Base-by-base conservation (phyloP, 441 rosid species). In the Breynia disticha region DNA sequence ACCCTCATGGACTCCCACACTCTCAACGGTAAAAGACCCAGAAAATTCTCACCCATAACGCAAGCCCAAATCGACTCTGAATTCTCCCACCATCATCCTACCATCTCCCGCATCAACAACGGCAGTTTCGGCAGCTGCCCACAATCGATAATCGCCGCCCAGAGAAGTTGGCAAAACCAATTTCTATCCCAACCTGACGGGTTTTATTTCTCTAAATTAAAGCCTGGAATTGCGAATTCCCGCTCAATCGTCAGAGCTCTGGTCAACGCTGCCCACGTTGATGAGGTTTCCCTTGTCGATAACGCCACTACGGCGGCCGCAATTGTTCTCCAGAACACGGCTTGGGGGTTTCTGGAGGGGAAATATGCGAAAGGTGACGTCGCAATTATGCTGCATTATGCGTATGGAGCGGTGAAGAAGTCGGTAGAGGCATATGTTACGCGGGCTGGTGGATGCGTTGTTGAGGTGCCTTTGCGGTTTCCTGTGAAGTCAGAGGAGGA, bases 71-170 rank as follows among this genome's bases (percentile, higher is more conserved):
- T 87, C 57, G 67, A 72, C 44, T 58, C 77, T 13, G 95, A 90
- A 57, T 90, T 90, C 66, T 76, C 82, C 15, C 96, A 90, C 71
- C 96, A 90, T 51, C 82, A 79, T 66, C 65, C 82, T 5, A 16
- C 56, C 53, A 55, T 83, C 19, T 79, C 91, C 7, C 70, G 96
- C 11, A 76, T 90, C 65, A 90, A 90, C 74, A 90, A 90, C 78
- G 97, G 95, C 16, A 90, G 97, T 72, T 90, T 90, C 55, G 97
- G 96, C 0, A 71, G 77, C 69, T 84, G 97, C 54, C 96, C 97
- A 0, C 66, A 79, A 12, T 74, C 86, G n/a, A 54, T 90, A 43
- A 65, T 84, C 44, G 57, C 91, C 24, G 74, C 80, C 18, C 95
- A 90, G 52, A 72, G 65, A 47, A 61, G 56, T 2, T 78, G 83